Base-by-base conservation (phyloP, 1,284 basidiomycete species). In the Phlebopus sp. region DNA sequence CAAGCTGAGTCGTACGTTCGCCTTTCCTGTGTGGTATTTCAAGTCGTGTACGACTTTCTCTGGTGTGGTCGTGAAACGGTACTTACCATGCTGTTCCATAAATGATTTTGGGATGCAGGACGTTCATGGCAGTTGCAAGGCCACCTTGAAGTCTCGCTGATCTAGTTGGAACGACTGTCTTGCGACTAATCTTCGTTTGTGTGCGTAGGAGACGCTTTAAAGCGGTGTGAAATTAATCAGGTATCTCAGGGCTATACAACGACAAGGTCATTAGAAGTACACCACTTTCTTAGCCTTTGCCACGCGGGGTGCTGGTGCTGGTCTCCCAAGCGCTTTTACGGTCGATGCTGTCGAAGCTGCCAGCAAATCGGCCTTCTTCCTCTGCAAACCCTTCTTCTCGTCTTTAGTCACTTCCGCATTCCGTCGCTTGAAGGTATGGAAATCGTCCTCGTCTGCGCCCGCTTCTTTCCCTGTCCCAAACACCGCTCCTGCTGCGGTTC, bases 361-460 rank as follows among this genome's bases (percentile, higher is more conserved):
- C 46, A 74, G 71, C 6, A 67, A 68, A 17, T 73, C 77, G 2
- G 72, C 64, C 55, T 70, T 70, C 60, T 69, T 76, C 44, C 62
- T 51, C 50, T 66, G 77, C 19, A 76, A 73, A 44, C 75, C 73
- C 30, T 59, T 60, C 56, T 73, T 78, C 58, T 84, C 82, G 32
- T 81, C 78, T 36, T 68, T 71, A 37, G 86, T 82, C 1, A 90
- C 71, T 51, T 84, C 78, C 7, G 67, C 71, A 42, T 73, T 78
- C 52, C 73, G 77, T 37, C 90, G 77, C 57, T 84, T 84, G 61
- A 91, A 77, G 5, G 75, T 76, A 67, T 94, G 92, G 69, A 95
- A 96, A 62, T 96, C 92, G 62, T 96, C 93, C 68, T 97, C 93
- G 62, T 96, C 93, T 1, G 92, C 86, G 10, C 92, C 91, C 0